These are phyloP conservation scores for Vanderwaltozyma polyspora DNA, from an alignment of 805 yeast species.

Conservation along the genomic window DNA sequence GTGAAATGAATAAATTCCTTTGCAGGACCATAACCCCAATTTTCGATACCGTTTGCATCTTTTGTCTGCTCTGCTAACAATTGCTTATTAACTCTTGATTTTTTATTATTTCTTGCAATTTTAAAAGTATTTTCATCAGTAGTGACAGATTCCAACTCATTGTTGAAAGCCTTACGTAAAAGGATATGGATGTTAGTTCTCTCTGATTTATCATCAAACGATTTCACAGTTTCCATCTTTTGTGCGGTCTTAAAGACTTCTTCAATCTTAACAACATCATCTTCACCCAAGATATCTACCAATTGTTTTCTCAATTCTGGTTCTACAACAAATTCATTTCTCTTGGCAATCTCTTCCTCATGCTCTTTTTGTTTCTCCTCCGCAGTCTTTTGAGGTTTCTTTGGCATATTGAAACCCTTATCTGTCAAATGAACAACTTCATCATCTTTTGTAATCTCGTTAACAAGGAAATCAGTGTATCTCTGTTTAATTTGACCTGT, in stretches of 20 bases:
- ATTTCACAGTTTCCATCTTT: slow-evolving; percentile 44
- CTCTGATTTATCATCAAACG: slow-evolving; percentile 54
- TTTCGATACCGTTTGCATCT: slow-evolving; percentile 41
- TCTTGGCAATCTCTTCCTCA: slow-evolving; percentile 20
- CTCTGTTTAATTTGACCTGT: slow-evolving; percentile 75
- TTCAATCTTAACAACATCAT: slow-evolving; percentile 46
- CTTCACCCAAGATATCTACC: slow-evolving; percentile 45
- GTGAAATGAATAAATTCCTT: slow-evolving; percentile 64
- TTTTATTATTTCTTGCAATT: slow-evolving; percentile 42
- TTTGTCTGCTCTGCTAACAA: slow-evolving; percentile 28
- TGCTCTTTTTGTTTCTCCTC: slow-evolving; percentile 29
- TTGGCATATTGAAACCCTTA: slow-evolving; percentile 52
- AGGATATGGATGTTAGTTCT: slow-evolving; percentile 74
- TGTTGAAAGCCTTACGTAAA: slow-evolving; percentile 60
- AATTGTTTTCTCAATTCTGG: slow-evolving; percentile 39
- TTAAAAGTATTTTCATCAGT: slow-evolving; percentile 54
- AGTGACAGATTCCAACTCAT: slow-evolving; percentile 70
- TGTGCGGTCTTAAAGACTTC: slow-evolving; percentile 43
- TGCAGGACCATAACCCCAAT: slow-evolving; percentile 64
- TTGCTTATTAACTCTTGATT: slow-evolving; percentile 30
- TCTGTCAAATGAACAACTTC: slow-evolving; percentile 66
- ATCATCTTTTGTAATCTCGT: slow-evolving; percentile 65
- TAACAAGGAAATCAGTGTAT: slow-evolving; percentile 87
- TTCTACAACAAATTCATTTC: slow-evolving; percentile 32
- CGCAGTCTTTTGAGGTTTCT: slow-evolving; percentile 34